These are phyloP conservation scores for Arctium minus DNA, from an alignment of 129 eudicot genomes.

Conservation along the genomic window DNA sequence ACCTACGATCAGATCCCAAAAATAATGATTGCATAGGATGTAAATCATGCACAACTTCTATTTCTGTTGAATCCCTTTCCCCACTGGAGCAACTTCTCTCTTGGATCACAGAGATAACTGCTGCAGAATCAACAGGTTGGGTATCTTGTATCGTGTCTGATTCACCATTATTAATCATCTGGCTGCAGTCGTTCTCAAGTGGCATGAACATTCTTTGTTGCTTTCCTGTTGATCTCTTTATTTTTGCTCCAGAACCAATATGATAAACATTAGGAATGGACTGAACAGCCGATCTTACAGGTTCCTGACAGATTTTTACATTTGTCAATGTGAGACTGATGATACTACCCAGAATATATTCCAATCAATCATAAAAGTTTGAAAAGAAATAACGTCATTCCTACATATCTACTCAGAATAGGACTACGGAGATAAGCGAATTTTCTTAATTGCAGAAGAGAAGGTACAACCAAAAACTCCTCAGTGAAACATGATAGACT, in stretches of 20 bases:
- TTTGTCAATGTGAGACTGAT: background rate
- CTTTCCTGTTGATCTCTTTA: slow-evolving; percentile 60
- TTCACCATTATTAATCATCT: slow-evolving; percentile 22
- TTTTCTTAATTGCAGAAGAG: background rate
- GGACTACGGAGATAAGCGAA: background rate
- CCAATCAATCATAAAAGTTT: background rate
- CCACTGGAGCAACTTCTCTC: slow-evolving; percentile 9
- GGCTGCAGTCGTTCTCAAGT: slow-evolving; percentile 27
- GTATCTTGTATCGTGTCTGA: slow-evolving; percentile 26
- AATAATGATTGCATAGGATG: slow-evolving; percentile 92
- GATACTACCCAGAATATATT: background rate
- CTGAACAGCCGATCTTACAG: slow-evolving; percentile 29
- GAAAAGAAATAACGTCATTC: background rate
- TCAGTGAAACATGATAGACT: no score
- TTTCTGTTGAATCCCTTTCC: slow-evolving; percentile 23
- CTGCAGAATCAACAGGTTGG: slow-evolving; percentile 68
- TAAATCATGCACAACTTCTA: slow-evolving; percentile 36
- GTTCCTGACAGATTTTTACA: slow-evolving; percentile 53
- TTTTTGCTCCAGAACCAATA: slow-evolving; percentile 81
- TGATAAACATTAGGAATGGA: slow-evolving; percentile 43
- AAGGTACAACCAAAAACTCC: background rate
- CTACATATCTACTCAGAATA: background rate
- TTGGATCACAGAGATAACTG: slow-evolving; percentile 31
- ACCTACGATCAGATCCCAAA: slow-evolving; percentile 93
- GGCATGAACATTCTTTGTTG: slow-evolving; percentile 20